Conservation (phyloP, 192 early-diverging fungal species). For the Rhizophagus prolifer region DNA sequence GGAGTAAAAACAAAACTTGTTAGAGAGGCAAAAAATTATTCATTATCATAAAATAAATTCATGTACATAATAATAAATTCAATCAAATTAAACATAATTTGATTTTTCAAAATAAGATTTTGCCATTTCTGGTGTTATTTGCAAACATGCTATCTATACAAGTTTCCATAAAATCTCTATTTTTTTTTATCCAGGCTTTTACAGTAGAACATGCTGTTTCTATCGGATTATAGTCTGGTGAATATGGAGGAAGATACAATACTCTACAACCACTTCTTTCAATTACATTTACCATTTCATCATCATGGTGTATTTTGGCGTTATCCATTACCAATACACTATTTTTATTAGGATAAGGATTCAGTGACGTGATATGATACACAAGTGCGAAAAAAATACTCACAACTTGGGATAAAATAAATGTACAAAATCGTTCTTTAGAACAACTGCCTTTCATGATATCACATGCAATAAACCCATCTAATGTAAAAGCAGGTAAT, state of each 20-base stretch:
- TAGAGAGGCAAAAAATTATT: too few species aligned
- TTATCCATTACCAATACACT: slow-evolving; percentile 8
- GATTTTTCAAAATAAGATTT: slow-evolving; percentile 2
- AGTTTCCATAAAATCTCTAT: slow-evolving; percentile 3
- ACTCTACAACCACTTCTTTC: neutral
- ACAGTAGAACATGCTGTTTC: slow-evolving; percentile 17
- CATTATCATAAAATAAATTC: too few species aligned
- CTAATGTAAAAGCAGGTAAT: too few species aligned
- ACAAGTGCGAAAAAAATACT: too few species aligned
- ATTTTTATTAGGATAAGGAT: neutral
- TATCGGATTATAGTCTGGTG: slow-evolving; percentile 11
- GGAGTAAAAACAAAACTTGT: too few species aligned
- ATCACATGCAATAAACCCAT: too few species aligned
- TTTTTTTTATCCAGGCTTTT: slow-evolving; percentile 14
- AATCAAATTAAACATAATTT: too few species aligned
- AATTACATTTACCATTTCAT: neutral
- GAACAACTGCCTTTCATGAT: too few species aligned
- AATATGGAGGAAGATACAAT: neutral
- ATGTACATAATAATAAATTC: too few species aligned
- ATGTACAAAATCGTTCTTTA: too few species aligned
- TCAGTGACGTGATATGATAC: neutral
- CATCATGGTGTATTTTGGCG: slow-evolving; percentile 9
- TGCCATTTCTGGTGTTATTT: slow-evolving; percentile 11
- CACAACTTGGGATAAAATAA: too few species aligned
- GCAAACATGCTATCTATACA: neutral